A percentile compares a stretch with the other conserved stretches of the same genome.
Conservation (phyloP, 1,284 basidiomycete genomes). For the Sporisorium iseilematis-ciliati region DNA sequence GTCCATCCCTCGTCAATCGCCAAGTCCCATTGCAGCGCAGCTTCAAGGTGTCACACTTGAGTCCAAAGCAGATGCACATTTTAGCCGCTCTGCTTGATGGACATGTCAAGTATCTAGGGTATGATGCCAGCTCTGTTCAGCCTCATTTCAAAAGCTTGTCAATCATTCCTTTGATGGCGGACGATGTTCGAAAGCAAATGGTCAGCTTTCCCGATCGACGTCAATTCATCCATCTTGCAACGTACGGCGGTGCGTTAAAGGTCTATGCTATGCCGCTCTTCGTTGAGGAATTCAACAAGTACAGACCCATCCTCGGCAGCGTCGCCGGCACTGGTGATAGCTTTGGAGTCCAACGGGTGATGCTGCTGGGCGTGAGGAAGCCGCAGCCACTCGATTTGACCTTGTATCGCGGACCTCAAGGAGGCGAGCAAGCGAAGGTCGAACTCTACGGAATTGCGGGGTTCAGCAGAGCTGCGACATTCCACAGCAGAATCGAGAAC, state of each 20-base stretch:
- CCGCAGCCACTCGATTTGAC: background rate
- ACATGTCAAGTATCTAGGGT: background rate
- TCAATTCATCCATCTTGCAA: conserved; percentile 1
- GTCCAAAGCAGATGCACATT: background rate
- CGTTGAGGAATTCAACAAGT: background rate
- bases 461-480: background rate
- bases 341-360: background rate
- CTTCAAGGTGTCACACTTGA: background rate
- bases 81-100: background rate
- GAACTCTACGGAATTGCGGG: background rate
- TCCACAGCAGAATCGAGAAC: background rate
- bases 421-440: background rate
- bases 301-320: background rate
- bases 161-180: background rate
- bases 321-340: background rate
- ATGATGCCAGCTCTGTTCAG: background rate
- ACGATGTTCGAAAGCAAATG: background rate
- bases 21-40: background rate
- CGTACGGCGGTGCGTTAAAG: background rate
- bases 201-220: background rate
- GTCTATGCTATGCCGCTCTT: conserved; percentile 3
- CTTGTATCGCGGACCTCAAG: background rate
- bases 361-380: background rate
- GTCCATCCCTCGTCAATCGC: no score
- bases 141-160: background rate